phyloP scores from a whole-genome alignment of 2,329 filamentous ascomycete genomes.

The Mycosphaerella sp. region DNA sequence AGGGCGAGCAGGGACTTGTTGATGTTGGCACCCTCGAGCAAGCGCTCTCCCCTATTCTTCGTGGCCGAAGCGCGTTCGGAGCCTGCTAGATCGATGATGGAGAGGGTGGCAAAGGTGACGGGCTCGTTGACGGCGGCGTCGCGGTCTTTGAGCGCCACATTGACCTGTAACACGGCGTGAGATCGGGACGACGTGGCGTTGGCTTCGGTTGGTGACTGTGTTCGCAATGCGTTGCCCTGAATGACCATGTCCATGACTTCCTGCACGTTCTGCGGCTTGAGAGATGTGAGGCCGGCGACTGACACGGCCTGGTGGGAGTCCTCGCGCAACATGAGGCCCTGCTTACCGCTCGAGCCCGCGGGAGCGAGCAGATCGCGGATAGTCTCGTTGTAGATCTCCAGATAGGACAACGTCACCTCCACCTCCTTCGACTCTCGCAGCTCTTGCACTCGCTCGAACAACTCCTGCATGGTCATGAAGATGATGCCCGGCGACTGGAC shows the following conservation, averaged over 20 bases:
- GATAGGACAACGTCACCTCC: constrained; percentile 85
- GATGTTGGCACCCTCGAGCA: constrained; percentile 95
- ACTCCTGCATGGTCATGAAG: constrained; percentile 97
- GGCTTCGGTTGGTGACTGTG: constrained; percentile 92
- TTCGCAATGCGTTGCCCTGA: constrained; percentile 85
- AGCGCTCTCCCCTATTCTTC: constrained; percentile 86
- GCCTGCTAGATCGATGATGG: constrained; percentile 94
- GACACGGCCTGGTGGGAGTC: constrained; percentile 91
- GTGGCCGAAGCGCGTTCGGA: constrained; percentile 95
- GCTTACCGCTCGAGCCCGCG: constrained; percentile 68
- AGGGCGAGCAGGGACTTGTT: constrained; percentile 95
- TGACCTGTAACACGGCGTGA: constrained; percentile 95
- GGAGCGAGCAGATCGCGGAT: constrained; percentile 92
- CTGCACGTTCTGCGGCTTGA: constrained; percentile 82
- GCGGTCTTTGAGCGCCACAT: constrained; percentile 86
- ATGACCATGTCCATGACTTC: constrained; percentile 99
- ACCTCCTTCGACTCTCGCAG: constrained; percentile 78
- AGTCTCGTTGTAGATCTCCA: constrained; percentile 99
- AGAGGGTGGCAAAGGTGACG: constrained; percentile 95
- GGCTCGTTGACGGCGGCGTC: constrained; percentile 90
- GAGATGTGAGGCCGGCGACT: constrained; percentile 83
- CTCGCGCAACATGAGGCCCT: constrained; percentile 84
- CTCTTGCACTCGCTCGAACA: constrained; percentile 94
- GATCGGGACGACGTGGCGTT: constrained; percentile 97
- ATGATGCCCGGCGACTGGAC: constrained; percentile 93